Evolutionary conservation across 371 early-diverging fungal genomes (phyloP), one percentile per base, ranked within the genome.

Genomic region (Mortierella sp.): DNA sequence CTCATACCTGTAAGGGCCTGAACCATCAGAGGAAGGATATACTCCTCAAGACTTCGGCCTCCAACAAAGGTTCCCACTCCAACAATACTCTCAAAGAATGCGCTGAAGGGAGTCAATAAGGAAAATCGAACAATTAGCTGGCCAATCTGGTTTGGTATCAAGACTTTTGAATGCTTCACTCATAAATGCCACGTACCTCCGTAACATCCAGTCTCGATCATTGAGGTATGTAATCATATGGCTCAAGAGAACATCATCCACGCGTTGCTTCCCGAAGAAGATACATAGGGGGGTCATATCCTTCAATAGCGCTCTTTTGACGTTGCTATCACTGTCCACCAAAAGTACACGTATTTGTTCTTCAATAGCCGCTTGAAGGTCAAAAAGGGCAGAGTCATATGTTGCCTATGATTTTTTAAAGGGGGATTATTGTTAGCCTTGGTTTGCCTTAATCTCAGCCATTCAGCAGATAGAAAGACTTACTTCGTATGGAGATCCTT

Each of bases 181-280:
- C n/a, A n/a, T n/a, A n/a, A n/a, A n/a, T n/a, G n/a, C n/a, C n/a
- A n/a, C n/a, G n/a, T 82, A 92, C 93, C 92, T 89, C 83, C 97
- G 85, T 51, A 98, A 82, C 86, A 90, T 90, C 97, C 96, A 95
- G 66, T 97, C 97, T 28, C 89, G 86, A 57, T 95, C 97, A 76
- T 98, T 98, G 52, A 98, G 84, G 65, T 96, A 98, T 0, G 97
- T 98, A 65, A 98, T 96, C 88, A 96, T 93, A 83, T 98, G 97
- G 56, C 91, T 90, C 48, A 98, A 74, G 25, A 96, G 72, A 18
- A 95, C 87, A 84, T 97, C 96, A 68, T 91, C 95, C 46, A 93
- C 91, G 58, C 91, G 90, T 73, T 92, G 94, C 48, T 91, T 79
- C 43, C 96, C 95, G 81, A 96, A 92, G 68, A 96, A 92, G 37